Evolutionary conservation across 306 rosid species (phyloP), one percentile per base, ranked within the genome.

Genomic region (Vachellia collinsii): DNA sequence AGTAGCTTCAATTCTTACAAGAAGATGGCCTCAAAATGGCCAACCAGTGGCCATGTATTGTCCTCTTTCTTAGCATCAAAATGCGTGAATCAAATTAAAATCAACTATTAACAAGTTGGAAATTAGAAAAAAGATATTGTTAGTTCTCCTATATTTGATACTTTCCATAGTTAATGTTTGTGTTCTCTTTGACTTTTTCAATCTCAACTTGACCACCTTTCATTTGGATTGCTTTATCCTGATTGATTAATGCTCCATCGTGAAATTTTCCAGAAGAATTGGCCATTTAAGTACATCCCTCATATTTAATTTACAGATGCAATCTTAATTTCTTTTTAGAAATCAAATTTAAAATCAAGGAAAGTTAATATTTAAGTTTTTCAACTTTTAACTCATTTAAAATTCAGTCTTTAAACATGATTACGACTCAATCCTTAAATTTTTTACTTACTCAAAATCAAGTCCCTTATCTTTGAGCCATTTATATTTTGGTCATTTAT

Each of bases 51-150:
- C 63, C 63, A 20, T 19, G 51, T 20, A 9, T 42, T 42, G 25
- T 42, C 73, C 73, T 20, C 10, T 68, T 68, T 68, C 42, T 53
- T 42, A 42, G 73, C 73, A 41, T 20, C 37, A 20, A 68, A 68
- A n/a, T 68, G 73, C 41, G 50, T 9, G 50, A 39, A 68, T 11
- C 36, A 68, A 41, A 41, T 68, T 20, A 56, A 56, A 56, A n/a
- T 56, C 1, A 3, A 56, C n/a, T 56, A 20, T 50, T 5, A 14
- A n/a, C 16, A 14, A 14, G 5, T 56, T 56, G 34, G 63, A 56
- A 56, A 54, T 7, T 19, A 3, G 10, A n/a, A 54, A 54, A 19
- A 4, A 42, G 19, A n/a, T 22, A 42, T 68, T 68, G 17, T 41
- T 41, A 37, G 36, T 7, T 68, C 16, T 42, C 53, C 73, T 68